Evolutionary conservation across 306 rosid genomes (phyloP), one percentile per base, ranked within the genome.

Genomic region (Lablab purpureus): DNA sequence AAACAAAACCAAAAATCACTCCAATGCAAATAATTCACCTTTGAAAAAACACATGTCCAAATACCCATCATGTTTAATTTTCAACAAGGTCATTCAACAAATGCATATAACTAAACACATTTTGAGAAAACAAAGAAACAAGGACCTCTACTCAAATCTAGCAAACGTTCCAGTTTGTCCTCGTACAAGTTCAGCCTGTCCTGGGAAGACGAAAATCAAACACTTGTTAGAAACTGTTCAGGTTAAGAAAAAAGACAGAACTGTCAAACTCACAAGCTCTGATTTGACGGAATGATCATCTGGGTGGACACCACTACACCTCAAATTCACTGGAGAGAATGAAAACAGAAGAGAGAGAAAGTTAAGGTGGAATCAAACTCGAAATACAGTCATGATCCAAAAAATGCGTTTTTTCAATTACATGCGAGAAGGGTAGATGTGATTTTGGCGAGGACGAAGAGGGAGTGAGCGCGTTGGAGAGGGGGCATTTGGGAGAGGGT

Each of bases 401-500:
- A 40, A 28, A n/a, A 10, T 0, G 4, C 8, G 18, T 27, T 51
- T n/a, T 25, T 41, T 6, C 28, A 30, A 32, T 82, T 87, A 95
- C 99, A 40, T 10, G 91, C 17, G 75, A 87, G 86, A 19, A 95
- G 92, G 59, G 89, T 83, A 40, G 97, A 84, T 15, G 97, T 87
- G 91, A 84, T 82, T 67, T 80, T 91, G 78, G 97, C 84, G 60
- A 91, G 82, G 72, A 90, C 28, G 68, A 93, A 92, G 67, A 93
- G 76, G 5, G 96, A 81, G 8, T 89, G 96, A 73, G 99, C 97
- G 4, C 98, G 97, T 51, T 93, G 87, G 32, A 95, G 88, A 78
- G 99, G 96, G 40, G 89, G 89, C 88, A 91, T 58, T 81, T 91
- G 71, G 56, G 95, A 68, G 27, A 95, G 97, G 34, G 74, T 58